These are phyloP conservation scores for Globisporangium middletonii DNA, from an alignment of 352 stramenopile genomes.

Conservation along the genomic window DNA sequence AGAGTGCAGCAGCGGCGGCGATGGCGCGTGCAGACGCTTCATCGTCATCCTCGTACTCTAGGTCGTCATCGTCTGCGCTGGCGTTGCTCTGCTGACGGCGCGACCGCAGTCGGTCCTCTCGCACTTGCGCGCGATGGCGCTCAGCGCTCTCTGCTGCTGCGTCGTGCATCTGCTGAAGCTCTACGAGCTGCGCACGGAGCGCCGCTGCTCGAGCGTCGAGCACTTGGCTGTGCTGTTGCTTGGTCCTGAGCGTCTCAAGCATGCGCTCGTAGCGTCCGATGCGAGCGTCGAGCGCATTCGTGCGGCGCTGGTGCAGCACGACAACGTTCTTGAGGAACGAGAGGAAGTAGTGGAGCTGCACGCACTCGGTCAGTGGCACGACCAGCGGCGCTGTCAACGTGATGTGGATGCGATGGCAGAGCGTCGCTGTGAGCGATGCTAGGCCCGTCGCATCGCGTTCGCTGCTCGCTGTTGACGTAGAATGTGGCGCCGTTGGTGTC, in stretches of 20 bases:
- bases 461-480: background rate
- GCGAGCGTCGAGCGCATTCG: background rate
- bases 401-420: slow-evolving; percentile 6
- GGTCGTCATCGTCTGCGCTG: background rate
- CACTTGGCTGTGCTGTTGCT: background rate
- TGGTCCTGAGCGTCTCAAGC: background rate
- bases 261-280: background rate
- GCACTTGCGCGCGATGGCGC: background rate
- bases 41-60: background rate
- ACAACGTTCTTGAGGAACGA: slow-evolving; percentile 16
- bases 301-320: slow-evolving; percentile 1
- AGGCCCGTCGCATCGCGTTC: background rate
- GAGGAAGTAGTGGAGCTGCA: slow-evolving; percentile 9
- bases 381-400: slow-evolving; percentile 1
- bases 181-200: background rate
- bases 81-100: background rate
- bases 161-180: background rate
- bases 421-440: background rate
- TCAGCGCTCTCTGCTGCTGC: background rate
- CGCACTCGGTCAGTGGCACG: slow-evolving; percentile 2
- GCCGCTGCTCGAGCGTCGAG: background rate
- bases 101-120: background rate
- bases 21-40: background rate
- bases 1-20: background rate
- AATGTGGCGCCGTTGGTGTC: too few species aligned